Evolutionary conservation across 768 basidiomycete genomes (phyloP), one percentile per base, ranked within the genome.

Genomic region (Tricholoma flavovirens): DNA sequence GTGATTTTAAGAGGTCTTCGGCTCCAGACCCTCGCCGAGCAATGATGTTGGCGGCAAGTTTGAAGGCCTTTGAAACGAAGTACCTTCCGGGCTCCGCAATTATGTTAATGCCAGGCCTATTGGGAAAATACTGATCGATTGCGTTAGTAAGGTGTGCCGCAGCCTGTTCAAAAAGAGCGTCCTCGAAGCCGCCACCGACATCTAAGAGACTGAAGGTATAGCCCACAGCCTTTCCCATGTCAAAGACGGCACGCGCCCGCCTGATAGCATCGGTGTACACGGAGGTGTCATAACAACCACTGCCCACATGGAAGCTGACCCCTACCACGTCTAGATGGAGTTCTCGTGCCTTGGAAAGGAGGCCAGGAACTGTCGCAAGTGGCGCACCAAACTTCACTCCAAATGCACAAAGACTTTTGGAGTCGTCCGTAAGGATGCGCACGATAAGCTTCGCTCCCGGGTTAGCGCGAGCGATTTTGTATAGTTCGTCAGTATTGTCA

Each of bases 381-480:
- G 94, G 84, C 0, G 96, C 95, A n/a, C 97, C 97, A 60, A 94
- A 99, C 72, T 98, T 98, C 71, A 92, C 83, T 5, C 94, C 93
- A 49, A 99, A 86, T 15, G 90, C 86, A 68, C 96, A 98, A 12
- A 98, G 74, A 56, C 88, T 90, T 75, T 93, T 97, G 43, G 90
- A 92, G 72, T 98, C 97, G 73, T 99, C 97, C n/a, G 96, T 94
- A 48, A 98, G 78, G 69, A 99, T 98, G 62, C 97, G 91, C 35
- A 98, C 73, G 62, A 98, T 85, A 48, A 97, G 83, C 71, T 91
- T 86, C 8, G 97, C 95, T 30, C 71, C 64, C 0, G 94, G 91
- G 69, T 94, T 85, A 5, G 78, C 73, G 32, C 88, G 86, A 15
- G 89, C 84, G 58, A 98, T 83, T 75, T 99, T 99, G 83, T 88